Evolutionary conservation across 2,329 filamentous ascomycete genomes (phyloP).

Genomic region (Pseudocercospora fijiensis): DNA sequence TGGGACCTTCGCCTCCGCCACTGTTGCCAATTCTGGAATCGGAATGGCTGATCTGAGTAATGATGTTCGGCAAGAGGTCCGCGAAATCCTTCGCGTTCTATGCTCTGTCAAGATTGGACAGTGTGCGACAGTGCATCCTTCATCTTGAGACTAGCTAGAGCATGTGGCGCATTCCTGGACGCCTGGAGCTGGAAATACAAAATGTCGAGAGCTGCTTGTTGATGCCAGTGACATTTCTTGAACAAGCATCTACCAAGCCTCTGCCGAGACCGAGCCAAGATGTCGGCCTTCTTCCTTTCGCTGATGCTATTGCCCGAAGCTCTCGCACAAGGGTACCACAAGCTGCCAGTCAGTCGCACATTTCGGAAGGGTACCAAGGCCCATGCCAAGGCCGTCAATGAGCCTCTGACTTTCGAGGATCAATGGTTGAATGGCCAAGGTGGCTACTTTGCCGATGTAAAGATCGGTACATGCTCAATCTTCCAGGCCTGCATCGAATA

Average conservation of each 20-base stretch:
- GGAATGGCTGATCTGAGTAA: neutral
- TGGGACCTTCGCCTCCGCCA: slow-evolving; percentile 1
- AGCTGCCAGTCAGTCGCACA: neutral
- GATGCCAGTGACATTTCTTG: neutral
- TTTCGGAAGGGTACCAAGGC: neutral
- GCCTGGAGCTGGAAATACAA: slow-evolving; percentile 6
- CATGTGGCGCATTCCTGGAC: slow-evolving; percentile 1
- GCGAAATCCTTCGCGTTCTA: neutral
- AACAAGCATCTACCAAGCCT: neutral
- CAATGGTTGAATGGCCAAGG: slow-evolving; percentile 1
- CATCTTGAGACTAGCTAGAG: neutral
- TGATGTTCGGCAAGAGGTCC: neutral
- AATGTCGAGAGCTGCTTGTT: neutral
- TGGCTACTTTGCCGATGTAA: neutral
- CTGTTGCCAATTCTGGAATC: neutral
- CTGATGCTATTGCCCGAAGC: neutral
- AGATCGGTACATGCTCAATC: neutral
- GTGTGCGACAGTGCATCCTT: neutral
- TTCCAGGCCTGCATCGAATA: neutral
- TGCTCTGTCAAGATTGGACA: neutral
- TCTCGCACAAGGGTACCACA: neutral
- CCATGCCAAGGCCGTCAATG: neutral
- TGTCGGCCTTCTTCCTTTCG: neutral
- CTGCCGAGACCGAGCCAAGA: neutral
- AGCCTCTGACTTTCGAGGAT: neutral